Base-by-base conservation (phyloP, 352 stramenopile species). In the Salisapilia sapeloensis region DNA sequence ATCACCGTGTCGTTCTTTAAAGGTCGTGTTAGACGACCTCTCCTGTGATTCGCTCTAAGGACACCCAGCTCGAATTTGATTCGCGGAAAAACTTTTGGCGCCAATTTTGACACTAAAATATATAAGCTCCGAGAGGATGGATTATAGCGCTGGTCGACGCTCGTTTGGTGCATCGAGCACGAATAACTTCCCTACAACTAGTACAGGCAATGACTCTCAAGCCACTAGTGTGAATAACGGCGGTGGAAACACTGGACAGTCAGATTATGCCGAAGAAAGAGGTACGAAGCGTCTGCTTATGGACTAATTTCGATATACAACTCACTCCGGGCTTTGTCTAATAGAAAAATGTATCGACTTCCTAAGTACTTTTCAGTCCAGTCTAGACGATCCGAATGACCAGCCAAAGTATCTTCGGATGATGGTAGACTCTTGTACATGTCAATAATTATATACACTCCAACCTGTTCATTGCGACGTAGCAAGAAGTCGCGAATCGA, bases 401-500 rank as follows among this genome's bases (percentile, higher is more conserved):
- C 62, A 43, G 12, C 67, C 70, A 30, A 90, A 90, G 52, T 90
- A 90, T 24, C 44, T 52, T 36, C 66, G 64, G 25, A 83, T 90
- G 49, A 22, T 90, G 66, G 74, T 90, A 51, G 0, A n/a, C 14
- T 38, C 1, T 20, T 12, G n/a, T 9, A 40, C 16, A 16, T 35
- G 4, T 15, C 12, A 39, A 4, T 28, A 18, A 28, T 4, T 7
- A 19, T 24, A 20, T 36, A 20, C 11, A 23, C 30, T 16, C 6
- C 30, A 20, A 9, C n/a, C 13, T 31, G 12, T 29, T 9, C 3
- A 30, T 29, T 38, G 4, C 26, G 37, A 24, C 8, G 24, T 43
- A 89, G 74, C 74, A 90, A 86, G 66, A 90, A 37, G 64, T 90
- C n/a, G 70, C 74, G 13, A 85, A 90, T 46, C 57, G 74, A n/a